Base-by-base conservation (phyloP, 306 rosid species). In the Urtica urens region DNA sequence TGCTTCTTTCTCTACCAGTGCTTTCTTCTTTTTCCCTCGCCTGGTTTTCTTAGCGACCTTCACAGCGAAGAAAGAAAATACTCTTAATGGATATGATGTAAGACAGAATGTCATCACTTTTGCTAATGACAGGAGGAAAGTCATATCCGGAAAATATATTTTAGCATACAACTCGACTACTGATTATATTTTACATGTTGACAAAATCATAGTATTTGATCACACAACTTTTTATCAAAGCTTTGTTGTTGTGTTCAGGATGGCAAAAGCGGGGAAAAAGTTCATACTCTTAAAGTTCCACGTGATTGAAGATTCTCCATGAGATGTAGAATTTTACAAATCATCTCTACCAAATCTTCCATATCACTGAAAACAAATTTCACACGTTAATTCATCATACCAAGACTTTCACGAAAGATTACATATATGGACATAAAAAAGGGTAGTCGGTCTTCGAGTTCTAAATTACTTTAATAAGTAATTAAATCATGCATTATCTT, bases 231-330 rank as follows among this genome's bases (percentile, higher is more conserved):
- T n/a, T n/a, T n/a, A n/a, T n/a, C n/a, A n/a, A n/a, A n/a, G n/a
- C n/a, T n/a, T n/a, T n/a, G n/a, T 26, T 44, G 5, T 44, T 20
- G 23, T 25, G 51, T 21, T 24, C 25, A 14, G 3, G 34, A 7
- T 25, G 7, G 15, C 17, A 46, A 46, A 8, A 45, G 30, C 24
- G 46, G 37, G 38, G 5, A 27, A 41, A 59, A 45, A 51, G 19
- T 20, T 33, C 69, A 56, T 77, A 88, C 97, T 84, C 97, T 81
- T 50, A 88, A 70, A 46, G 82, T 58, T 66, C 97, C 97, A 31
- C 86, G 79, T 60, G 73, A 70, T 69, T 88, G 97, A 57, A 88
- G 95, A 39, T 57, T 68, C 69, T 84, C 93, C 83, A 81, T 79
- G 51, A 88, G 78, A 64, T 58, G 68, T 40, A 74, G 60, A 55